A percentile compares a stretch with the other conserved stretches of the same genome.
These are phyloP conservation scores for Nyssa sinensis DNA, from an alignment of 148 eudicot genomes.

Conservation along the genomic window DNA sequence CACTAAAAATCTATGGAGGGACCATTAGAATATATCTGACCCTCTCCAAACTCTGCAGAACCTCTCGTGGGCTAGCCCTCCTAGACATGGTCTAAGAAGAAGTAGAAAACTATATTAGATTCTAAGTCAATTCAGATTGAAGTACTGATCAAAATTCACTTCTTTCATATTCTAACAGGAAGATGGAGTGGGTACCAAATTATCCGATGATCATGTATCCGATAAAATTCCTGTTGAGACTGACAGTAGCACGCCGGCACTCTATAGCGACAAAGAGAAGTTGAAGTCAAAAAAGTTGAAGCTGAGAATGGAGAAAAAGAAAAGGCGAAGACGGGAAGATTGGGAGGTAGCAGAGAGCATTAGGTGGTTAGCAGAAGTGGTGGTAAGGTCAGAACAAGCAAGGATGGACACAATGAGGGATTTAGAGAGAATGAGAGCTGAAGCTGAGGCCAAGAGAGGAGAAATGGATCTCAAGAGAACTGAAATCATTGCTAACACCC, in stretches of 20 bases:
- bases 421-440: slow-evolving; percentile 79
- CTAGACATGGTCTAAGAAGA: too few relatives aligned
- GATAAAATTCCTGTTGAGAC: slow-evolving; percentile 48
- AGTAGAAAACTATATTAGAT: too few relatives aligned
- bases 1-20: too few relatives aligned
- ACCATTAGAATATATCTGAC: too few relatives aligned
- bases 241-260: slow-evolving; percentile 73
- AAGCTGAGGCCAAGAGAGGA: slow-evolving; percentile 73
- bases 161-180: slow-evolving; percentile 28
- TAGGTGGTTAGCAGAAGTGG: slow-evolving; percentile 66
- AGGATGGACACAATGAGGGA: slow-evolving; percentile 78
- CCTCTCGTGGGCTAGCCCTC: too few relatives aligned
- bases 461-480: slow-evolving; percentile 80
- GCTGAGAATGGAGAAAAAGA: slow-evolving; percentile 31
- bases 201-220: slow-evolving; percentile 34
- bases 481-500: slow-evolving; percentile 82
- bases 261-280: slow-evolving; percentile 46
- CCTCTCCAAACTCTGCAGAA: too few relatives aligned
- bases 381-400: slow-evolving; percentile 62
- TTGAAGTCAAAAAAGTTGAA: slow-evolving; percentile 22
- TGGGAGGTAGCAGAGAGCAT: slow-evolving; percentile 69
- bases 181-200: slow-evolving; percentile 29
- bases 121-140: too few relatives aligned
- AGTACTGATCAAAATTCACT: too few relatives aligned
- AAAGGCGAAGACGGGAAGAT: slow-evolving; percentile 29